These are phyloP conservation scores for Xerocomellus dryophilus DNA, from an alignment of 768 basidiomycete genomes.

Conservation along the genomic window DNA sequence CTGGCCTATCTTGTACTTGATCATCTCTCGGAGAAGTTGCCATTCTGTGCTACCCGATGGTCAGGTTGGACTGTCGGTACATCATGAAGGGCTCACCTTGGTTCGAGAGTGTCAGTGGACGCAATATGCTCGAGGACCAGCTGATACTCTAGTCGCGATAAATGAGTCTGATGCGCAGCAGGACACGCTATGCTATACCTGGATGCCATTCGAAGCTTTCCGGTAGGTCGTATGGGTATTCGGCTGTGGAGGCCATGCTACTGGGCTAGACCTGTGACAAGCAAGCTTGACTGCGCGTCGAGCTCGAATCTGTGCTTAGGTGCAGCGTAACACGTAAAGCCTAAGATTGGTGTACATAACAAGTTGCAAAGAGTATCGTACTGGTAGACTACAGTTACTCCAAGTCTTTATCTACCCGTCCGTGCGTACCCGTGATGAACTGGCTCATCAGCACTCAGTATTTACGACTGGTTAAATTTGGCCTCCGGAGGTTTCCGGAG, in stretches of 20 bases:
- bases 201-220: slow-evolving; percentile 47
- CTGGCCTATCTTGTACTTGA: slow-evolving; percentile 69
- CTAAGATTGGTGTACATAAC: no score
- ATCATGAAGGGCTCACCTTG: slow-evolving; percentile 24
- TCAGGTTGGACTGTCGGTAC: slow-evolving; percentile 12
- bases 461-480: no score
- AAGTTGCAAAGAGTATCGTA: no score
- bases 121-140: slow-evolving; percentile 58
- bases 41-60: slow-evolving; percentile 56
- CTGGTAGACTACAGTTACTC: no score
- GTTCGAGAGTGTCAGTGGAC: slow-evolving; percentile 63
- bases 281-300: neutral
- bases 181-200: slow-evolving; percentile 36
- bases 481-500: no score
- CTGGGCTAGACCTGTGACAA: no score
- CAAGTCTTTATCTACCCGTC: no score
- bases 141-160: slow-evolving; percentile 51
- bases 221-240: slow-evolving; percentile 9
- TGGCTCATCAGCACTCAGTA: no score
- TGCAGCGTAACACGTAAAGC: no score
- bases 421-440: no score
- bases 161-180: slow-evolving; percentile 1
- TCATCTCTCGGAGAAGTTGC: slow-evolving; percentile 62
- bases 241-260: slow-evolving; percentile 20
- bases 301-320: neutral